Evolutionary conservation across 116 monocot genomes (phyloP).

Genomic region (Phalaenopsis hybrid): DNA sequence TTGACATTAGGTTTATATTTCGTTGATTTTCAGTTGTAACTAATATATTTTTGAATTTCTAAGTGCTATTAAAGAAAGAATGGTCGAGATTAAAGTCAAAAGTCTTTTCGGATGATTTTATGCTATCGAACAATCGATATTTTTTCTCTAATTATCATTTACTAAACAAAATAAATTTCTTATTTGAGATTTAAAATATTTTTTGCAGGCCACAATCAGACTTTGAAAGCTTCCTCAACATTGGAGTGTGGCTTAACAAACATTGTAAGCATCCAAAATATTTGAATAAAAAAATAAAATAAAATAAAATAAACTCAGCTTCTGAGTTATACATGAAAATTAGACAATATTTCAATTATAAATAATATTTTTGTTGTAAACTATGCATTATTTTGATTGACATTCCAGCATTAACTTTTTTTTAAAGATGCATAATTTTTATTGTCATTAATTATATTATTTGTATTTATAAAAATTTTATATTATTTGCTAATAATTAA

Average conservation of each 20-base stretch:
- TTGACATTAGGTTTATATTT: not conserved
- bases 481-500: too few species aligned
- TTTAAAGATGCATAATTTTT: too few species aligned
- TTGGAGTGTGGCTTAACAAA: constrained; percentile 92
- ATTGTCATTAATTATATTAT: too few species aligned
- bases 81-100: constrained; percentile 69
- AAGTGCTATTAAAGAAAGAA: constrained; percentile 73
- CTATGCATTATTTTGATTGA: too few species aligned
- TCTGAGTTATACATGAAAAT: too few species aligned
- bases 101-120: constrained; percentile 86
- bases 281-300: too few species aligned
- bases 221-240: constrained; percentile 89
- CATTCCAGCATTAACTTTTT: too few species aligned
- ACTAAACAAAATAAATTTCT: not conserved
- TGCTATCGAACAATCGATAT: constrained; percentile 55
- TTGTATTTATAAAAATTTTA: too few species aligned
- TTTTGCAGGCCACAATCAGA: constrained; percentile 85
- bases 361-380: too few species aligned
- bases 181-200: not conserved
- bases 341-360: too few species aligned
- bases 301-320: too few species aligned
- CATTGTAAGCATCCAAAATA: constrained; percentile 20
- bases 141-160: not conserved
- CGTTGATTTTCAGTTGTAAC: not conserved
- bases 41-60: not conserved